Conservation (phyloP, 345 rosid species). For the Eucalyptus urophylla region DNA sequence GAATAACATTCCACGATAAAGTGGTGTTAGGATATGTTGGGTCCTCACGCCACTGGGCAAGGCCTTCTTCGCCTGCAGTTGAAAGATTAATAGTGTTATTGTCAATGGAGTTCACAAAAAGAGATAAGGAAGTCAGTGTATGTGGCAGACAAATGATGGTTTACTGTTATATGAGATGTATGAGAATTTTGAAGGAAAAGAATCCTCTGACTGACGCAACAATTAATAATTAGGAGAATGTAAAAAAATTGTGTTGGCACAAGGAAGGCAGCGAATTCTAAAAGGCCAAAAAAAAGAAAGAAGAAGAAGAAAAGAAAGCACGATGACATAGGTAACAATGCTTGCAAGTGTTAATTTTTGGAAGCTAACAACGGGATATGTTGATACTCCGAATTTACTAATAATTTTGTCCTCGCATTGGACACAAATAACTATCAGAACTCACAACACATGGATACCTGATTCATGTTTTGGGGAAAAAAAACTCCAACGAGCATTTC, state of each 20-base stretch:
- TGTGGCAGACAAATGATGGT: not conserved
- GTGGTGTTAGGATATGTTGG: slow-evolving; percentile 13
- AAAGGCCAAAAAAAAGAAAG: not conserved
- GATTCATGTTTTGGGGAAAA: not conserved
- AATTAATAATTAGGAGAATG: not conserved
- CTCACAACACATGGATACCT: not conserved
- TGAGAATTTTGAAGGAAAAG: not conserved
- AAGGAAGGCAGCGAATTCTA: not conserved
- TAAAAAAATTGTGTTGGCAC: not conserved
- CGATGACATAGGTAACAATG: not conserved
- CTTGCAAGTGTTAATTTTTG: not conserved
- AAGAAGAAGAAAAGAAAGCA: not conserved
- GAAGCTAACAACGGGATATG: not conserved
- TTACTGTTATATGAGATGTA: not conserved
- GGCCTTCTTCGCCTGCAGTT: slow-evolving; percentile 68
- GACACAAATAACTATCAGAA: not conserved
- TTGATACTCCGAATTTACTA: not conserved
- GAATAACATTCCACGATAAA: not conserved
- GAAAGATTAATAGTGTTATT: slow-evolving; percentile 3
- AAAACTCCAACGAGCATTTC: not conserved
- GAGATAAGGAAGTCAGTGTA: not conserved
- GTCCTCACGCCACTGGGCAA: slow-evolving; percentile 72
- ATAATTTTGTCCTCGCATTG: not conserved
- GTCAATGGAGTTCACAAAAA: not conserved
- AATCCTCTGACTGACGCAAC: not conserved